Evolutionary conservation across 495 filamentous ascomycete species (phyloP).

Genomic region (Aspergillus taichungensis): DNA sequence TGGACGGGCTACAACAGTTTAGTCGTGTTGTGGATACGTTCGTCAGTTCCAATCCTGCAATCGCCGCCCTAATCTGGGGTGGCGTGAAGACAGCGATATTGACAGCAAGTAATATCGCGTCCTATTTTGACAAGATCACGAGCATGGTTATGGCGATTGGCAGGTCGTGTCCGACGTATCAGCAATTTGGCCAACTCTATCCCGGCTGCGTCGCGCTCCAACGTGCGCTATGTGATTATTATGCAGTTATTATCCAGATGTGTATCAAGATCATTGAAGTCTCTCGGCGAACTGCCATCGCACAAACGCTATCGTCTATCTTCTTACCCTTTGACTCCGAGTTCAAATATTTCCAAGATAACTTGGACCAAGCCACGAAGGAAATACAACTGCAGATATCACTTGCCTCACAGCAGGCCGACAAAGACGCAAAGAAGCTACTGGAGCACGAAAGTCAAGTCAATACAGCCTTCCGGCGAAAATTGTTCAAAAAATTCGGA

Average conservation of each 20-base stretch:
- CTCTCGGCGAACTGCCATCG: background rate
- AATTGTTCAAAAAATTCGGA: background rate
- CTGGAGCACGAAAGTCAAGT: slow-evolving; percentile 10
- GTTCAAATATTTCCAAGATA: slow-evolving; percentile 7
- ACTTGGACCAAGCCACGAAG: slow-evolving; percentile 2
- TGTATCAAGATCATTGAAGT: slow-evolving; percentile 22
- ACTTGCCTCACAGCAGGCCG: slow-evolving; percentile 14
- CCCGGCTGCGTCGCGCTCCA: slow-evolving; percentile 19
- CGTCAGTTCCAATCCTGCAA: slow-evolving; percentile 21
- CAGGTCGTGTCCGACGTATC: slow-evolving; percentile 19
- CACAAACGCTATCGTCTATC: no score
- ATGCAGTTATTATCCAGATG: slow-evolving; percentile 23
- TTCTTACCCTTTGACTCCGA: slow-evolving; percentile 1
- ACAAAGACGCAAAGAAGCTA: slow-evolving; percentile 9
- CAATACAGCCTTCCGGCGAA: slow-evolving; percentile 3
- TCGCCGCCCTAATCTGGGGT: slow-evolving; percentile 33
- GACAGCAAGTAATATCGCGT: slow-evolving; percentile 18
- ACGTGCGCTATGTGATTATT: slow-evolving; percentile 23
- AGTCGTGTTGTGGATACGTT: slow-evolving; percentile 22
- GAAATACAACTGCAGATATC: slow-evolving; percentile 11
- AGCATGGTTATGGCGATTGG: slow-evolving; percentile 20
- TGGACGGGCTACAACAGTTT: slow-evolving; percentile 23
- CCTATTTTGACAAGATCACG: slow-evolving; percentile 28
- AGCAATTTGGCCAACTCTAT: slow-evolving; percentile 24
- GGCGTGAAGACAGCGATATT: slow-evolving; percentile 21